phyloP scores from a whole-genome alignment of 768 basidiomycete genomes.

The Lactarius tabidus region DNA sequence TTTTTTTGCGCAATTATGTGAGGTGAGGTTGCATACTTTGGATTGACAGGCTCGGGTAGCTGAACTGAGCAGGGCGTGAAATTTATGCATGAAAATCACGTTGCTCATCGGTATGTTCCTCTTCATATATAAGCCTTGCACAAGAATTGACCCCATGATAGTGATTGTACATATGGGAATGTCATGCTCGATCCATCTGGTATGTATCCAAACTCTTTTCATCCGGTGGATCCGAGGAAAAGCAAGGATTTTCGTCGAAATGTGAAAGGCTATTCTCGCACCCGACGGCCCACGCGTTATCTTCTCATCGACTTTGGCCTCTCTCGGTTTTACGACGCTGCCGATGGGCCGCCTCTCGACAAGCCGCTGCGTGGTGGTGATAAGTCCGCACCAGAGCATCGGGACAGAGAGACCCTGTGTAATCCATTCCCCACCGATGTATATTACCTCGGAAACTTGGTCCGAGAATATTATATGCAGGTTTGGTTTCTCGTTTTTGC shows the following conservation, averaged over 20 bases:
- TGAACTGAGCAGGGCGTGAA: slow-evolving; percentile 22
- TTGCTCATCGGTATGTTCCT: slow-evolving; percentile 33
- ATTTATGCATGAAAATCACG: slow-evolving; percentile 26
- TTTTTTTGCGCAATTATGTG: slow-evolving; percentile 26
- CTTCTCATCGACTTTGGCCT: slow-evolving; percentile 38
- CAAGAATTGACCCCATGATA: not conserved
- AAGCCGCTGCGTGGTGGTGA: slow-evolving; percentile 39
- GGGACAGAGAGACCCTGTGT: not conserved
- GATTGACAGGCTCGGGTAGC: not conserved
- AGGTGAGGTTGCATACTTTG: slow-evolving; percentile 16
- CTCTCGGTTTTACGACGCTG: slow-evolving; percentile 32
- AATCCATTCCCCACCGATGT: slow-evolving; percentile 36
- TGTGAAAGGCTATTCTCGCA: slow-evolving; percentile 32
- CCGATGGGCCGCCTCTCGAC: slow-evolving; percentile 27
- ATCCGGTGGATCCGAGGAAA: slow-evolving; percentile 24
- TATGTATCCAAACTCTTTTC: slow-evolving; percentile 32
- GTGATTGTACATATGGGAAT: not conserved
- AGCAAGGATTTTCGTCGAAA: slow-evolving; percentile 26
- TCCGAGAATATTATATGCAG: slow-evolving; percentile 29
- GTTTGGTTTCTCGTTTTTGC: slow-evolving; percentile 24
- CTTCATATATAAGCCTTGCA: not conserved
- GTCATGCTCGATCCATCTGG: slow-evolving; percentile 31
- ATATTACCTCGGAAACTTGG: slow-evolving; percentile 34
- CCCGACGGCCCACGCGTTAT: slow-evolving; percentile 31
- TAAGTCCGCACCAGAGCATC: slow-evolving; percentile 35